phyloP scores from a whole-genome alignment of 345 rosid species.

The Eucalyptus curtisii region DNA sequence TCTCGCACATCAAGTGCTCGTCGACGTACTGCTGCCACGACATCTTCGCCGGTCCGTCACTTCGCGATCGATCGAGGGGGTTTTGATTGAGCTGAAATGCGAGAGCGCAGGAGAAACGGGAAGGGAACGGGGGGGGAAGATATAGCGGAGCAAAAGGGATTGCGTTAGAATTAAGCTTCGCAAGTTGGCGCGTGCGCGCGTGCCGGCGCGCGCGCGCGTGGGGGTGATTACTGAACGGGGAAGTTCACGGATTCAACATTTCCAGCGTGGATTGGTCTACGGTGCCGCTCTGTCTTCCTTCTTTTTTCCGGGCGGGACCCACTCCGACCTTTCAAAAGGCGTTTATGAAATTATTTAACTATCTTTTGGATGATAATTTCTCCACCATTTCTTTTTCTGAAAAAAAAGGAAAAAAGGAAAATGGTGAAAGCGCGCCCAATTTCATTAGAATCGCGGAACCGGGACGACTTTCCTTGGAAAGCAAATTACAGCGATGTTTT shows the following conservation, averaged over 20 bases:
- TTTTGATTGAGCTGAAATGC: background rate
- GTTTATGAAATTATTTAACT: background rate
- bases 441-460: background rate
- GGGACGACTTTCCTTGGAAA: background rate
- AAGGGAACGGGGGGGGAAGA: background rate
- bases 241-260: background rate
- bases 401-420: background rate
- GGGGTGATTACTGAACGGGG: background rate
- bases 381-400: background rate
- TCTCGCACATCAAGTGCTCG: slow-evolving; percentile 38
- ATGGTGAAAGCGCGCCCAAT: background rate
- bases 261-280: background rate
- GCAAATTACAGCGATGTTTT: background rate
- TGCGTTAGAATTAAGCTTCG: slow-evolving; percentile 1
- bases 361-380: background rate
- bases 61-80: background rate
- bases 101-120: background rate
- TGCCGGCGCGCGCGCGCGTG: background rate
- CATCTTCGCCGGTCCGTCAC: slow-evolving; percentile 2
- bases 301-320: background rate
- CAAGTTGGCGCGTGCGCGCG: background rate
- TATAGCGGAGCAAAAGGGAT: background rate
- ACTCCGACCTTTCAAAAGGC: background rate
- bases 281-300: background rate
- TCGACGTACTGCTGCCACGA: slow-evolving; percentile 42